Base-by-base conservation (phyloP, 2,329 filamentous ascomycete genomes). In the Penicillium occitanis region DNA sequence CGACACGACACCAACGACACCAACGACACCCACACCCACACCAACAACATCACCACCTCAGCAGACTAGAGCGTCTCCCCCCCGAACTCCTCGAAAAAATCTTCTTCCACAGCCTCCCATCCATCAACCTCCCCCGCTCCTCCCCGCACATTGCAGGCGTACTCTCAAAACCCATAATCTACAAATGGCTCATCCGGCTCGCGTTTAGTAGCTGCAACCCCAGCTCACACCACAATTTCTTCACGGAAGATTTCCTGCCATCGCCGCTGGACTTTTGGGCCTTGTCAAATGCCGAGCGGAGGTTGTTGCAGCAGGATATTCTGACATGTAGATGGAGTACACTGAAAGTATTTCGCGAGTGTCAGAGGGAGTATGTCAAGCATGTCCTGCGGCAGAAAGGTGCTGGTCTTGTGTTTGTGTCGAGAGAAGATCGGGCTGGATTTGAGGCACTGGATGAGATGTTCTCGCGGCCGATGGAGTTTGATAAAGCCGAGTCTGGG, bases 71-170 rank as follows among this genome's bases (percentile, higher is more conserved):
- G 69, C 64, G 67, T 14, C 75, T 85, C 1, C 83, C 83, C 0
- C 70, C 76, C 14, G 83, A 85, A 71, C 74, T 85, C 28, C 70
- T 85, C 5, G 80, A 86, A 67, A 76, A 77, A 53, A 85, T 86
- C 61, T 86, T 86, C 70, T 76, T 83, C n/a, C 70, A 78, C 35
- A 78, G 78, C 25, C 74, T 82, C n/a, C 33, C 33, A 35, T 82
- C 84, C 69, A 70, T 84, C 68, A 81, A 82, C 59, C 74, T 84
- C 11, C 77, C 81, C 0, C 75, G 76, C 50, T 76, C 79, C 6
- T 86, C 84, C 0, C 72, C 72, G 5, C 67, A 74, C 37, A 73
- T 86, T 42, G 76, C 79, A 25, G 64, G 71, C 22, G 74, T 73
- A 13, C 74, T 84, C 4, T 81, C 80, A 14, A 74, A 75, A 13